phyloP scores from a whole-genome alignment of 2,329 filamentous ascomycete genomes.

The Nemania abortiva region DNA sequence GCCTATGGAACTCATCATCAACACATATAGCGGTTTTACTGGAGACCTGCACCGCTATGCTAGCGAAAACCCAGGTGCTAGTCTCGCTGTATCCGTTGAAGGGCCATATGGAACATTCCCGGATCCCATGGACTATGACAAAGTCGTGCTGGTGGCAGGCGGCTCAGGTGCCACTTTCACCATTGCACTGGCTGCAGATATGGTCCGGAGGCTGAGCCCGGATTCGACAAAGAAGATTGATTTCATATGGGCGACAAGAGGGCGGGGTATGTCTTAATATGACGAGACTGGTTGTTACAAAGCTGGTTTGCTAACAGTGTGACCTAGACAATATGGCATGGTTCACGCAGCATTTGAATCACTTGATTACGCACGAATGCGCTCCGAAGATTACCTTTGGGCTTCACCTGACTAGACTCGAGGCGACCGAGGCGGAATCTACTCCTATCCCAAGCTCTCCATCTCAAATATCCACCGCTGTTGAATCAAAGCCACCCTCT shows the following conservation, averaged over 20 bases:
- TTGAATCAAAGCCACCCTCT: conserved; percentile 28
- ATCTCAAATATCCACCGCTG: conserved; percentile 33
- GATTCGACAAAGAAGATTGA: conserved; percentile 56
- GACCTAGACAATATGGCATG: conserved; percentile 52
- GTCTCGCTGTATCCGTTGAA: conserved; percentile 66
- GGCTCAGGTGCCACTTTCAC: conserved; percentile 72
- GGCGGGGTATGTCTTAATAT: conserved; percentile 55
- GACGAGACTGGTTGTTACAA: not conserved
- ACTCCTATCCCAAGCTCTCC: conserved; percentile 24
- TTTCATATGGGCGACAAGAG: conserved; percentile 63
- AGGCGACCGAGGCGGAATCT: conserved; percentile 19
- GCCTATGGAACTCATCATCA: conserved; percentile 69
- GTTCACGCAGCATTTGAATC: conserved; percentile 56
- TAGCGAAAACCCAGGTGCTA: conserved; percentile 60
- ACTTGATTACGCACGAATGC: conserved; percentile 55
- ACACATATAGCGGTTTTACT: conserved; percentile 70
- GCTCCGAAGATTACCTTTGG: conserved; percentile 55
- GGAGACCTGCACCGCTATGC: conserved; percentile 66
- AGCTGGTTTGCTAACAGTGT: conserved; percentile 29
- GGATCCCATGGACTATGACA: conserved; percentile 64
- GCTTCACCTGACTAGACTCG: conserved; percentile 54
- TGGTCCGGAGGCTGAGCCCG: conserved; percentile 58
- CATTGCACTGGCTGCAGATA: conserved; percentile 61
- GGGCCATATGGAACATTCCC: conserved; percentile 70
- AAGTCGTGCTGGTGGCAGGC: conserved; percentile 69